These are phyloP conservation scores for Calonectria pseudoreteaudii DNA, from an alignment of 2,329 filamentous ascomycete genomes.

Conservation along the genomic window DNA sequence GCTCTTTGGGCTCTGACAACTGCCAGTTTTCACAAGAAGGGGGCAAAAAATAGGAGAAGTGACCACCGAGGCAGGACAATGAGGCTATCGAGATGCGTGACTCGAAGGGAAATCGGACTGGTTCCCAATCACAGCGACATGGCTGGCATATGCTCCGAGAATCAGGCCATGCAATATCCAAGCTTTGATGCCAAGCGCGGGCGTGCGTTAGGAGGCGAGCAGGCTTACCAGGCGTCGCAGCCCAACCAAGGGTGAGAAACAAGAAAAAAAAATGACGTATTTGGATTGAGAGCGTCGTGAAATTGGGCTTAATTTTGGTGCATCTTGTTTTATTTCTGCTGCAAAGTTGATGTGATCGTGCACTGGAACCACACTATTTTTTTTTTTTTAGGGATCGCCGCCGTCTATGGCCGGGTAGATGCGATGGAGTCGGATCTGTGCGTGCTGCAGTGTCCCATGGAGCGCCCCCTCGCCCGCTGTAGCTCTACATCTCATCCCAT, in stretches of 20 bases:
- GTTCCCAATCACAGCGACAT: conserved; percentile 31
- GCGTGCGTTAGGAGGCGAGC: conserved; percentile 28
- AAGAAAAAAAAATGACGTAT: background rate
- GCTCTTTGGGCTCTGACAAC: background rate
- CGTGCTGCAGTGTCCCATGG: conserved; percentile 12
- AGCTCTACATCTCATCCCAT: background rate
- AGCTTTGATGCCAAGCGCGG: conserved; percentile 40
- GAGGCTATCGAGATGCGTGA: conserved; percentile 15
- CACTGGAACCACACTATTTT: background rate
- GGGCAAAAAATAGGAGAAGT: background rate
- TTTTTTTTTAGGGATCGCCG: background rate
- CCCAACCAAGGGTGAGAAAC: conserved; percentile 14
- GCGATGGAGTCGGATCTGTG: conserved; percentile 19
- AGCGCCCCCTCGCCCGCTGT: background rate
- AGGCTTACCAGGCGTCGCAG: conserved; percentile 25
- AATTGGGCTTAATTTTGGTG: background rate
- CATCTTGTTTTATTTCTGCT: background rate
- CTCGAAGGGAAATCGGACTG: background rate
- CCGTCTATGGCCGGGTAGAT: conserved; percentile 25
- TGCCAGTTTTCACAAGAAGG: background rate
- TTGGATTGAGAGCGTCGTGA: background rate
- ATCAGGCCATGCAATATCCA: conserved; percentile 42
- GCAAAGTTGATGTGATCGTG: background rate
- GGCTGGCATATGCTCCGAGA: conserved; percentile 37
- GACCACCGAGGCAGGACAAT: background rate